phyloP scores from a whole-genome alignment of 1,284 basidiomycete genomes.

The Cystobasidium slooffiae region DNA sequence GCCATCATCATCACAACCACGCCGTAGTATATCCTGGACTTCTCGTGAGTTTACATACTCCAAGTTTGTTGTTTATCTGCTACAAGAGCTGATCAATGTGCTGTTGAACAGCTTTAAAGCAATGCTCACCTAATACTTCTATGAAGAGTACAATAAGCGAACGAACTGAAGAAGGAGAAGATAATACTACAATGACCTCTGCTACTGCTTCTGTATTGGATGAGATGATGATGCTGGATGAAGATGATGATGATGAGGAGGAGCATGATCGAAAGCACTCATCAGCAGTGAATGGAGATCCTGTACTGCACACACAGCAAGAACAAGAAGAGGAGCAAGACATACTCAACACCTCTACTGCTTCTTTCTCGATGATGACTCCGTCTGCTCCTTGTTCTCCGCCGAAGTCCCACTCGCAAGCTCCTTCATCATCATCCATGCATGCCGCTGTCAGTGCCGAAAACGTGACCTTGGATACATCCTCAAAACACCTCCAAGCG shows the following conservation, averaged over 20 bases:
- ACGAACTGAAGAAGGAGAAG: not conserved
- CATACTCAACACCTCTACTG: not conserved
- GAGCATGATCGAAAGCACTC: constrained; percentile 1
- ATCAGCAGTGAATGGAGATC: not conserved
- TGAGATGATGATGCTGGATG: not conserved
- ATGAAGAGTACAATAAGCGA: constrained; percentile 4
- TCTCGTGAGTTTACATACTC: constrained; percentile 13
- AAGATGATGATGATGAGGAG: not conserved
- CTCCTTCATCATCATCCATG: too few species aligned
- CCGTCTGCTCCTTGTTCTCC: too few species aligned
- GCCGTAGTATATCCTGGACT: not conserved
- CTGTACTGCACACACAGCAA: not conserved
- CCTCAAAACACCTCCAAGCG: too few species aligned
- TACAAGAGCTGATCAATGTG: not conserved
- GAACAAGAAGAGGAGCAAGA: not conserved
- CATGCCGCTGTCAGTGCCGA: too few species aligned
- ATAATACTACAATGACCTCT: constrained; percentile 5
- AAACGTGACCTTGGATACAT: too few species aligned
- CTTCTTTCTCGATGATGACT: too few species aligned
- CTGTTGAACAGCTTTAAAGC: not conserved
- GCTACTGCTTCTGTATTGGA: constrained; percentile 30
- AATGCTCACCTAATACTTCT: not conserved
- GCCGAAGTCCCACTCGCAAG: too few species aligned
- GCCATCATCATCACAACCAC: not conserved
- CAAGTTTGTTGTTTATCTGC: not conserved